Evolutionary conservation across 2,329 filamentous ascomycete genomes (phyloP).

Genomic region (Cordyceps pruinosa): DNA sequence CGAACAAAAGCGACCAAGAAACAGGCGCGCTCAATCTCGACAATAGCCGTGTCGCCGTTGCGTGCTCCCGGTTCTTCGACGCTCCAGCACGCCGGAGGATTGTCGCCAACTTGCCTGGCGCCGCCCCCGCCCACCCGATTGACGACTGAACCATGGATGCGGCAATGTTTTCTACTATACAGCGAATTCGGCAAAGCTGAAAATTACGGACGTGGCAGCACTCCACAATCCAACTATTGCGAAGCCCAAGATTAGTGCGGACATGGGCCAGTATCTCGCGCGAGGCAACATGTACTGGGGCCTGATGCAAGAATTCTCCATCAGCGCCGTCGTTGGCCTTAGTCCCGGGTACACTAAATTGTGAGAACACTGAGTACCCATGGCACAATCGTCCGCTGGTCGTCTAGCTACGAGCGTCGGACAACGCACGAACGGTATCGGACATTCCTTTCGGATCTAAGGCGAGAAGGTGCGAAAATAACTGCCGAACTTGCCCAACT

Average conservation of each 20-base stretch:
- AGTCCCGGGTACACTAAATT: background rate
- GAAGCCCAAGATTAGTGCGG: too few relatives aligned
- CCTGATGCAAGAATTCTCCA: background rate
- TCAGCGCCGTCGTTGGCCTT: background rate
- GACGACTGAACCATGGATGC: background rate
- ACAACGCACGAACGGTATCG: background rate
- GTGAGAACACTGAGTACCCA: background rate
- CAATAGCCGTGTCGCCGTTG: background rate
- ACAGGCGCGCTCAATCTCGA: too few relatives aligned
- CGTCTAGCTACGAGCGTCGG: background rate
- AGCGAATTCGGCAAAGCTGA: too few relatives aligned
- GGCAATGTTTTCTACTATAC: too few relatives aligned
- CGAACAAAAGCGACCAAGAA: too few relatives aligned
- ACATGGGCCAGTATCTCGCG: background rate
- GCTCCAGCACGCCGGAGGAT: background rate
- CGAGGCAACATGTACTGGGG: background rate
- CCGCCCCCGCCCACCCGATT: background rate
- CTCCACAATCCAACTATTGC: background rate
- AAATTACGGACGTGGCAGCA: background rate
- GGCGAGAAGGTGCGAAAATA: background rate
- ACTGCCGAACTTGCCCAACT: background rate
- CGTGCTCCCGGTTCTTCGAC: background rate
- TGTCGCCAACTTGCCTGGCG: background rate
- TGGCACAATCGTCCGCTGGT: background rate
- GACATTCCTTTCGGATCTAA: background rate